These are phyloP conservation scores for Ilyonectria sp. DNA, from an alignment of 2,329 filamentous ascomycete genomes.

Conservation along the genomic window DNA sequence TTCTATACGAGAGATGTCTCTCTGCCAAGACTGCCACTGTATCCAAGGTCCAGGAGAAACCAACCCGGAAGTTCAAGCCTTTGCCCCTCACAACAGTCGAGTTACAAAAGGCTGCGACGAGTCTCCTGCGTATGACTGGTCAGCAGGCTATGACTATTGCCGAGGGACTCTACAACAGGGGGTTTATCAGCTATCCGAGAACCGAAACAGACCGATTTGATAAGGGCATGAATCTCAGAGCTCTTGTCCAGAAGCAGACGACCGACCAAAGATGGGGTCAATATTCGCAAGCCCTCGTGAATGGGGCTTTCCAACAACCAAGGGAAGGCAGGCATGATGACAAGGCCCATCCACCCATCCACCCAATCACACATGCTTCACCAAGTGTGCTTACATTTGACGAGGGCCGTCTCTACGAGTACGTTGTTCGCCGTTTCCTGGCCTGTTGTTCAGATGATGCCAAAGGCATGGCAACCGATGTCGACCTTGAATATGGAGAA, in stretches of 20 bases:
- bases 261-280: slow-evolving; percentile 83
- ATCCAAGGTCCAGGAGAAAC: slow-evolving; percentile 88
- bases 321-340: slow-evolving; percentile 91
- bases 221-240: slow-evolving; percentile 85
- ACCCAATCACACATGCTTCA: slow-evolving; percentile 89
- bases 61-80: slow-evolving; percentile 94
- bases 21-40: slow-evolving; percentile 83
- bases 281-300: slow-evolving; percentile 82
- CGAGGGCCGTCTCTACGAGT: slow-evolving; percentile 89
- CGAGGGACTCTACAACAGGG: slow-evolving; percentile 90
- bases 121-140: slow-evolving; percentile 90
- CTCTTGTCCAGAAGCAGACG: slow-evolving; percentile 86
- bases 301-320: slow-evolving; percentile 85
- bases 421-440: slow-evolving; percentile 91
- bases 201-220: slow-evolving; percentile 98
- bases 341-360: slow-evolving; percentile 97
- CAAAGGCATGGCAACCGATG: slow-evolving; percentile 85
- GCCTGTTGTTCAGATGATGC: slow-evolving; percentile 97
- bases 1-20: slow-evolving; percentile 90
- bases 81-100: slow-evolving; percentile 96
- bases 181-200: slow-evolving; percentile 97
- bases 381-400: slow-evolving; percentile 74
- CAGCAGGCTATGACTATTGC: slow-evolving; percentile 91
- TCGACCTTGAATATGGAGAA: slow-evolving; percentile 87
- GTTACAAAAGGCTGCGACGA: slow-evolving; percentile 94